A percentile compares a stretch with the other conserved stretches of the same genome.
Evolutionary conservation across 2,329 filamentous ascomycete genomes (phyloP).

Genomic region (Apiospora koreana): DNA sequence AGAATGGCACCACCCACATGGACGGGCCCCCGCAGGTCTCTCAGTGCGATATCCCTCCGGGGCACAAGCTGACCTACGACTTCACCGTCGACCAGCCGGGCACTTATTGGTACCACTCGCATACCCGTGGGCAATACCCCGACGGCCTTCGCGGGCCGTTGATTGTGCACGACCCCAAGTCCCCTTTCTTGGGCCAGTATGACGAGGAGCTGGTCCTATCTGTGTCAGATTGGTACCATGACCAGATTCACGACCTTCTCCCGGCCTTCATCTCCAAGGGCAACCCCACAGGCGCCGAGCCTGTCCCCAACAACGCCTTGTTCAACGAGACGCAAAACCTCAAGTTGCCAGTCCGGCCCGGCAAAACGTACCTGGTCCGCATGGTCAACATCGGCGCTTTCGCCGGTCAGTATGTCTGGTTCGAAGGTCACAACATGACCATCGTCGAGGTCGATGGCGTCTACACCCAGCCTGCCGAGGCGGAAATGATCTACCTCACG

Average conservation of each 20-base stretch:
- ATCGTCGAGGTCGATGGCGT: conserved; percentile 76
- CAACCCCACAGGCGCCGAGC: conserved; percentile 62
- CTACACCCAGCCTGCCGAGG: conserved; percentile 61
- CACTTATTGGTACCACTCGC: conserved; percentile 80
- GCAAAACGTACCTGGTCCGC: conserved; percentile 72
- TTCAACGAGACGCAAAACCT: conserved; percentile 71
- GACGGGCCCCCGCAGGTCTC: conserved; percentile 68
- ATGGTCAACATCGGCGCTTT: conserved; percentile 76
- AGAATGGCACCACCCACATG: conserved; percentile 68
- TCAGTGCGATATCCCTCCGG: conserved; percentile 67
- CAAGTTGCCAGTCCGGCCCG: conserved; percentile 60
- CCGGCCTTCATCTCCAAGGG: conserved; percentile 51
- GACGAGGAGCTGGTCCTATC: conserved; percentile 67
- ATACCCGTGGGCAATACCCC: conserved; percentile 64
- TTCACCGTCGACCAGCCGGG: conserved; percentile 70
- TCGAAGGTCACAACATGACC: conserved; percentile 66
- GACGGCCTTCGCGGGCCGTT: conserved; percentile 68
- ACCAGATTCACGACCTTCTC: conserved; percentile 50
- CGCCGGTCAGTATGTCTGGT: conserved; percentile 66
- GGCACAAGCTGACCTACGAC: conserved; percentile 67
- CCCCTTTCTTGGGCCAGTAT: conserved; percentile 57
- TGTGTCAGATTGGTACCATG: conserved; percentile 73
- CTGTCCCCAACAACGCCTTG: conserved; percentile 67
- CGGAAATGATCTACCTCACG: conserved; percentile 65
- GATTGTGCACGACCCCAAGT: conserved; percentile 62